Conservation (phyloP, 148 eudicot species). For the Cornus suecica region DNA sequence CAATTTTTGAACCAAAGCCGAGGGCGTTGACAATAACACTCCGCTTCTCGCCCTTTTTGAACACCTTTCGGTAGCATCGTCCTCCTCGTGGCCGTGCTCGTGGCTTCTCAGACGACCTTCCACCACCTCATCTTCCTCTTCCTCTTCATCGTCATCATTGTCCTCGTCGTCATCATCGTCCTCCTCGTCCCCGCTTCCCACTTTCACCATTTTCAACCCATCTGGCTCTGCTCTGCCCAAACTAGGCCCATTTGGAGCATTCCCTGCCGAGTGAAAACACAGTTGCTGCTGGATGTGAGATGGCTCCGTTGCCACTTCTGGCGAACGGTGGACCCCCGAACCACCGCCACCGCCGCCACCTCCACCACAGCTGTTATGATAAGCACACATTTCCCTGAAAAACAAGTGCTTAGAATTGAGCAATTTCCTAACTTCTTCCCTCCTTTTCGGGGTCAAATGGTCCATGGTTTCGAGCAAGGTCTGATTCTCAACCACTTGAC, state of each 20-base stretch:
- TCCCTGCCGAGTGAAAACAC: conserved; percentile 45
- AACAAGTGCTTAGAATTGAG: conserved; percentile 91
- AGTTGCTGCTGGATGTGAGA: conserved; percentile 14
- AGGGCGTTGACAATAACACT: neutral
- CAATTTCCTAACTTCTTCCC: conserved; percentile 78
- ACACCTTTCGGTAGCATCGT: conserved; percentile 18
- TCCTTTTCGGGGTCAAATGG: conserved; percentile 51
- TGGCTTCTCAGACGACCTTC: conserved; percentile 15
- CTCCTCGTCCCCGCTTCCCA: conserved; percentile 13
- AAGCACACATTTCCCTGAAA: conserved; percentile 96
- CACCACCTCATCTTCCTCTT: conserved; percentile 35
- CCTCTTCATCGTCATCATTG: conserved; percentile 32
- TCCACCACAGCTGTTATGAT: conserved; percentile 73
- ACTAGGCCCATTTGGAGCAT: conserved; percentile 10
- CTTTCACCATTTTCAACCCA: conserved; percentile 18
- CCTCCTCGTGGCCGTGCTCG: conserved; percentile 23
- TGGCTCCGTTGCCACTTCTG: conserved; percentile 25
- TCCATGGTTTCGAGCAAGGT: conserved; percentile 77
- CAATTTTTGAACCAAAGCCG: conserved; percentile 29
- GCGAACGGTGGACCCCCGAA: conserved; percentile 18
- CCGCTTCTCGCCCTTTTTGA: conserved; percentile 21
- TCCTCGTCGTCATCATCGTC: conserved; percentile 20
- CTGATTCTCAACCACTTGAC: conserved; percentile 84
- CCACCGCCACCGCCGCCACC: conserved; percentile 20
- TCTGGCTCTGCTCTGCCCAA: conserved; percentile 25